A percentile compares a stretch with the other conserved stretches of the same genome.
Evolutionary conservation across 2,329 filamentous ascomycete genomes (phyloP).

Genomic region (Microdochium nivale): DNA sequence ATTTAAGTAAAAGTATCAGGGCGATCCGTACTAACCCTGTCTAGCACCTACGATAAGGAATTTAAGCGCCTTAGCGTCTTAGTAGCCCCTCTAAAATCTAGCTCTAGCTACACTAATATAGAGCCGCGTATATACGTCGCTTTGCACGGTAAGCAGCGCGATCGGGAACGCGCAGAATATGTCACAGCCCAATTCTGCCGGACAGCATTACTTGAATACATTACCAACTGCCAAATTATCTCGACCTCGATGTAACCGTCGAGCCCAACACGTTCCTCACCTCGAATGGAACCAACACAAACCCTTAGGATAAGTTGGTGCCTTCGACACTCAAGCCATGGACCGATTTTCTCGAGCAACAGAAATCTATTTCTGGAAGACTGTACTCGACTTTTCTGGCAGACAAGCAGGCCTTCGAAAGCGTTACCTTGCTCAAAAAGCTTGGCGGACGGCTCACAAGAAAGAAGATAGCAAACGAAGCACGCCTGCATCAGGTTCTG

Average conservation of each 20-base stretch:
- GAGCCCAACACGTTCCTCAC: not conserved
- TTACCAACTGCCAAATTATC: not conserved
- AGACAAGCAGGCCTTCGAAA: not conserved
- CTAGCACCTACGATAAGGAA: no score
- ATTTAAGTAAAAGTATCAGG: no score
- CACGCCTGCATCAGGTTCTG: not conserved
- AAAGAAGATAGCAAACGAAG: not conserved
- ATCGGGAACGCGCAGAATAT: not conserved
- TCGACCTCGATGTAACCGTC: not conserved
- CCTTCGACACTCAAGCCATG: not conserved
- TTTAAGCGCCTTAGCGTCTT: no score
- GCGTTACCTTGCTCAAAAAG: not conserved
- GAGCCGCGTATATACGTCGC: no score
- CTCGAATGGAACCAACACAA: not conserved
- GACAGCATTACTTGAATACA: not conserved
- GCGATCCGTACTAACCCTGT: no score
- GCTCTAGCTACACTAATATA: no score
- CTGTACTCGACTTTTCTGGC: not conserved
- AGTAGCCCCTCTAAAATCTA: no score
- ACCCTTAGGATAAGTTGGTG: not conserved
- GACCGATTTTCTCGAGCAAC: not conserved
- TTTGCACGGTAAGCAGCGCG: no score
- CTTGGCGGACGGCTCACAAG: not conserved
- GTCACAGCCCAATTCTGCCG: not conserved
- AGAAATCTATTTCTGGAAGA: not conserved